Base-by-base conservation (phyloP, 1,284 basidiomycete genomes). In the Apiotrichum gamsii region DNA sequence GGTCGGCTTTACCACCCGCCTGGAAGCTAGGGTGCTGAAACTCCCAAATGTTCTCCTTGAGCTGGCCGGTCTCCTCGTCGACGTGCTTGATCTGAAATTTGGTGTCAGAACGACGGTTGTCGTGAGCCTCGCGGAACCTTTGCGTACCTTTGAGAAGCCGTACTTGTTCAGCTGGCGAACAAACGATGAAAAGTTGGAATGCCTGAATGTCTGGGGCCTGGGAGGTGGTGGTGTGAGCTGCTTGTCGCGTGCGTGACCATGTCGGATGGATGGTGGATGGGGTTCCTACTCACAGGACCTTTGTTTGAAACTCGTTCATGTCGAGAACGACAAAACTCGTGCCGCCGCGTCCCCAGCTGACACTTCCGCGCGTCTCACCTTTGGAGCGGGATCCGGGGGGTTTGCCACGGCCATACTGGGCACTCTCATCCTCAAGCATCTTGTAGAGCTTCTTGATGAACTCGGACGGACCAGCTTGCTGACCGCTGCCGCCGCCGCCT, bases 81-180 rank as follows among this genome's bases (percentile, higher is more conserved):
- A 65, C 59, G 41, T 69, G 66, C 43, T 71, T 71, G 56, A 72
- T 69, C 64, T 64, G 44, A 10, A 19, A 3, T n/a, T n/a, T n/a
- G n/a, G n/a, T n/a, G n/a, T n/a, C n/a, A n/a, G n/a, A n/a, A n/a
- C n/a, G n/a, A n/a, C n/a, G n/a, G n/a, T n/a, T n/a, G n/a, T n/a
- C n/a, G n/a, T n/a, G n/a, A n/a, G n/a, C n/a, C n/a, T n/a, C n/a
- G n/a, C n/a, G n/a, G n/a, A n/a, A n/a, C n/a, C n/a, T n/a, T n/a
- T n/a, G n/a, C 31, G 61, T 45, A 84, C 87, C 77, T 96, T 97
- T 77, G 94, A 90, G 64, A 96, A 97, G 64, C 95, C 93, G 67
- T 97, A 97, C 75, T 96, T 97, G 80, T 97, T 97, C 33, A 97
- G 77, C 72, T 97, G 93, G 10, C 90, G 80, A 4, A 94, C 90